Conservation (phyloP, 345 rosid species). For the Carallia pectinifolia region DNA sequence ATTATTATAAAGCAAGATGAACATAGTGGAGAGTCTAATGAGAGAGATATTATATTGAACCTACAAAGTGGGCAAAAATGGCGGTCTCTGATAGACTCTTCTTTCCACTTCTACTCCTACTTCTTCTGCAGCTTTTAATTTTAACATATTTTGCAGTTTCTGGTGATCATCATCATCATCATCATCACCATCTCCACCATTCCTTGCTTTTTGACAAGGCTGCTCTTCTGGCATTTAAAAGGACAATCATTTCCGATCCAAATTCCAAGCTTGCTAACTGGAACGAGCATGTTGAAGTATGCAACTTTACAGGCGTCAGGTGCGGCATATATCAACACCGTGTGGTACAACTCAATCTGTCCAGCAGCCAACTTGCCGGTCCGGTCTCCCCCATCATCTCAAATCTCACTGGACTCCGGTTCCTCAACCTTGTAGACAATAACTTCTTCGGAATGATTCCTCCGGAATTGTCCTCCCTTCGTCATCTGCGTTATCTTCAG, state of each 20-base stretch:
- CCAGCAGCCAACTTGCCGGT: constrained; percentile 25
- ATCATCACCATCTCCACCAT: constrained; percentile 16
- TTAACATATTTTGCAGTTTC: constrained; percentile 14
- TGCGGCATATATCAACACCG: constrained; percentile 36
- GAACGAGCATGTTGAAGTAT: constrained; percentile 36
- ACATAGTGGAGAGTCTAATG: background rate
- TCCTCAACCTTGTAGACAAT: constrained; percentile 31
- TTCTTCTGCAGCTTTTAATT: constrained; percentile 22
- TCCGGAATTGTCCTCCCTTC: constrained; percentile 37
- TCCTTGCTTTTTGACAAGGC: constrained; percentile 42
- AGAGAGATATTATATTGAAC: background rate
- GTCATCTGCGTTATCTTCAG: constrained; percentile 23
- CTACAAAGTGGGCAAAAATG: background rate
- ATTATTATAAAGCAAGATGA: constrained; percentile 16
- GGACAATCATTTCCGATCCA: constrained; percentile 28
- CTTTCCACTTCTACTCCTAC: constrained; percentile 16
- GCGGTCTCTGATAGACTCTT: constrained; percentile 23
- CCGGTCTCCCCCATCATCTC: constrained; percentile 40
- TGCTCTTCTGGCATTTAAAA: constrained; percentile 49
- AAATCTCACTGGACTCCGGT: constrained; percentile 44
- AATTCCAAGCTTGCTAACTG: constrained; percentile 38
- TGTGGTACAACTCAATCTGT: constrained; percentile 30
- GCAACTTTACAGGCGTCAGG: constrained; percentile 42
- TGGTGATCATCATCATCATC: background rate
- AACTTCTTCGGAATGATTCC: constrained; percentile 44